Conservation (phyloP, 345 rosid species). For the Gossypium stocksii region DNA sequence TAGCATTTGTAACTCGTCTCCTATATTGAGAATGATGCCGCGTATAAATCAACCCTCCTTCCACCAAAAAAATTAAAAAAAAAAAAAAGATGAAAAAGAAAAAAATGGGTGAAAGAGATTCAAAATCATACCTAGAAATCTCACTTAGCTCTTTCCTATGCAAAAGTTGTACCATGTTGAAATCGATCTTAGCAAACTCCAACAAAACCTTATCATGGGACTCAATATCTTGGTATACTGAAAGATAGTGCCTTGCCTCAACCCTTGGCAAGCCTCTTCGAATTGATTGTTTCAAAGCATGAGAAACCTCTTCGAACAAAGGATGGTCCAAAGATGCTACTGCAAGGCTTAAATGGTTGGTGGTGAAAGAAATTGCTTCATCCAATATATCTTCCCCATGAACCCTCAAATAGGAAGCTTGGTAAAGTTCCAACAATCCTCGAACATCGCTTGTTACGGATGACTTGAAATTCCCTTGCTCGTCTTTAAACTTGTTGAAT, state of each 20-base stretch:
- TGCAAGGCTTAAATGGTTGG: neutral
- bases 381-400: conserved; percentile 26
- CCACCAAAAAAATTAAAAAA: too few relatives aligned
- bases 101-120: neutral
- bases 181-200: conserved; percentile 34
- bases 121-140: conserved; percentile 13
- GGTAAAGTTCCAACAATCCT: conserved; percentile 28
- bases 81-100: neutral
- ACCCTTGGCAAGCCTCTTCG: conserved; percentile 19
- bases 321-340: neutral
- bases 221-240: conserved; percentile 10
- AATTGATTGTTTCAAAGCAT: conserved; percentile 26
- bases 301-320: conserved; percentile 12
- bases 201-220: conserved; percentile 13
- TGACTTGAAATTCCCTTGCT: conserved; percentile 21
- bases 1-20: too few relatives aligned
- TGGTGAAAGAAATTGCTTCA: conserved; percentile 19
- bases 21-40: too few relatives aligned
- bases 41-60: too few relatives aligned
- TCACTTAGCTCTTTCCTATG: conserved; percentile 24
- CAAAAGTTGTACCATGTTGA: conserved; percentile 26
- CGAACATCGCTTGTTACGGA: neutral
- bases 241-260: conserved; percentile 20
- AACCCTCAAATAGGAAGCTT: conserved; percentile 25
- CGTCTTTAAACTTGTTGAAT: conserved; percentile 25